Base-by-base conservation (phyloP, 148 eudicot genomes). In the Simmondsia chinensis region DNA sequence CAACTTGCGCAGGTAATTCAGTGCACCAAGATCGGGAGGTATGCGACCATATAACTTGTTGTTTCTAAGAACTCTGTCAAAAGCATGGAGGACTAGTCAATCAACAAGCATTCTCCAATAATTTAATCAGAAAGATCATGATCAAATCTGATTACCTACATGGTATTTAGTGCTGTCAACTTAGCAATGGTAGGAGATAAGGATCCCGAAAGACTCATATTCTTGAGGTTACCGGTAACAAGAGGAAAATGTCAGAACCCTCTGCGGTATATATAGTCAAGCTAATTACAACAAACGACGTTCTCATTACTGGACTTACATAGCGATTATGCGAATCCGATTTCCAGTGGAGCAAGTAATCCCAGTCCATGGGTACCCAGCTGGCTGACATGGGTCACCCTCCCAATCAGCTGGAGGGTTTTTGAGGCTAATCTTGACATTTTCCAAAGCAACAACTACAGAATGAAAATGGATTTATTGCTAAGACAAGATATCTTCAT, bases 341-440 rank as follows among this genome's bases (percentile, higher is more conserved):
- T 72, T 46, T 25, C 80, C 83, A 50, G 47, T 56, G 14, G 86
- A 73, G 72, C 99, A 91, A 32, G 79, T 63, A 44, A 91, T 74
- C 53, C 99, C 99, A 36, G 96, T 74, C 99, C 99, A 91, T 25
- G 95, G 61, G 60, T 82, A 86, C 41, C 59, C 51, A 49, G 48
- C 69, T 28, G 99, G 99, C 45, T 72, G 77, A 86, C 99, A 91
- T 51, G 99, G 99, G 64, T 91, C 96, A 43, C 96, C 99, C 59
- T 52, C 68, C 99, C 99, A 91, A 63, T 91, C 99, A 21, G 55
- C 37, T 43, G 99, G 99, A 65, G 77, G 68, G 43, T 82, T 72
- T 45, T 41, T 41, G 36, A 86, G 63, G 37, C 69, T 61, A 11
- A 40, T 28, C 65, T 76, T 91, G 30, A 86, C 23, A 17, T 32